phyloP scores from a whole-genome alignment of 2,329 filamentous ascomycete genomes.

The Madurella mycetomatis region DNA sequence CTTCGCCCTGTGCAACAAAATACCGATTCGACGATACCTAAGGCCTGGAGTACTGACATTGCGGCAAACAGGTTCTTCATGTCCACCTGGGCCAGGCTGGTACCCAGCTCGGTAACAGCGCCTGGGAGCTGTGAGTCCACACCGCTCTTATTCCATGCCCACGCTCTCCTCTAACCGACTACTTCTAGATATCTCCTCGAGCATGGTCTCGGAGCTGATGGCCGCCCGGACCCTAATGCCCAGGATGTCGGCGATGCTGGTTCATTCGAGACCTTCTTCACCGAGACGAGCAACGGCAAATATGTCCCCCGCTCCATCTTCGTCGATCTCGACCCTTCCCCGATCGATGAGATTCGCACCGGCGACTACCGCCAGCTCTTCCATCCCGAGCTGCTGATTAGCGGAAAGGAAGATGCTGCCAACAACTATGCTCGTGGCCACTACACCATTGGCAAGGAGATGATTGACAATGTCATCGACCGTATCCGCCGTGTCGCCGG shows the following conservation, averaged over 20 bases:
- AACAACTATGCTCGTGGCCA: slow-evolving; percentile 75
- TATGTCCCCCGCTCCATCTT: slow-evolving; percentile 69
- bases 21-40: background rate
- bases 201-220: slow-evolving; percentile 64
- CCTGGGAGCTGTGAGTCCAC: slow-evolving; percentile 62
- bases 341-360: slow-evolving; percentile 69
- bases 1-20: background rate
- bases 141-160: slow-evolving; percentile 38
- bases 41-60: slow-evolving; percentile 7
- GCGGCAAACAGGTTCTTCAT: slow-evolving; percentile 51
- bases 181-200: slow-evolving; percentile 62
- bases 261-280: slow-evolving; percentile 70
- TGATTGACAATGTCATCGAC: slow-evolving; percentile 67
- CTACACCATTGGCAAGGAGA: slow-evolving; percentile 74
- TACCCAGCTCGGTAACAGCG: slow-evolving; percentile 69
- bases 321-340: slow-evolving; percentile 67
- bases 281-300: slow-evolving; percentile 66
- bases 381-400: slow-evolving; percentile 68
- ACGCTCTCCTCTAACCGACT: slow-evolving; percentile 8
- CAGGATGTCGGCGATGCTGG: slow-evolving; percentile 57
- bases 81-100: slow-evolving; percentile 65
- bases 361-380: slow-evolving; percentile 64
- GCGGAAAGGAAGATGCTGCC: slow-evolving; percentile 71
- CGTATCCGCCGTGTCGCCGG: slow-evolving; percentile 65
- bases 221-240: slow-evolving; percentile 57